Evolutionary conservation across 306 rosid species (phyloP).

Genomic region (Fragaria vesca): DNA sequence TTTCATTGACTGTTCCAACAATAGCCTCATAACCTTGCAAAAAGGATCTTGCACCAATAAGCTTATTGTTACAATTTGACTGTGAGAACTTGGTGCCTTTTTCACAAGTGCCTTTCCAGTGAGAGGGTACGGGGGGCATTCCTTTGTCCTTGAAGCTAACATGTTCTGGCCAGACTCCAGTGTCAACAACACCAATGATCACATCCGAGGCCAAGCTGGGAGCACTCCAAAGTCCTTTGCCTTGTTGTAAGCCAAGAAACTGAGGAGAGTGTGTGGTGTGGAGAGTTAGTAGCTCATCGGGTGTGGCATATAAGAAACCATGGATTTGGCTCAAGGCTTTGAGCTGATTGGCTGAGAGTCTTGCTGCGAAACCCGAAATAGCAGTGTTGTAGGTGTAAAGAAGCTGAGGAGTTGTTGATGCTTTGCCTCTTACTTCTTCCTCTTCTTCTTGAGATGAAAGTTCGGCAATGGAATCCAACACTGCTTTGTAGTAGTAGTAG

Average conservation of each 20-base stretch:
- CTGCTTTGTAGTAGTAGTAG: conserved; percentile 52
- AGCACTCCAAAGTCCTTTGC: conserved; percentile 54
- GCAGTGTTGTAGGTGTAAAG: conserved; percentile 55
- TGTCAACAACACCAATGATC: conserved; percentile 59
- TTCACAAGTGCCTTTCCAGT: conserved; percentile 69
- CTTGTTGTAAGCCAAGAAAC: conserved; percentile 54
- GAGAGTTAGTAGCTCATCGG: conserved; percentile 56
- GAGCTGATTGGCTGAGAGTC: conserved; percentile 46
- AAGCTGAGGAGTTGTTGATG: conserved; percentile 32
- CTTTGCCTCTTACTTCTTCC: conserved; percentile 23
- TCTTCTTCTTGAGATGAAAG: conserved; percentile 27
- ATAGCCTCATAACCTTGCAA: conserved; percentile 55
- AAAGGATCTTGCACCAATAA: conserved; percentile 63
- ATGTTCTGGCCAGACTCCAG: conserved; percentile 84
- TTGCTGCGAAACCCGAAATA: conserved; percentile 64
- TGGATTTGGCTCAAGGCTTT: conserved; percentile 36
- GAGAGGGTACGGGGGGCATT: conserved; percentile 43
- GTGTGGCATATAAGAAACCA: conserved; percentile 58
- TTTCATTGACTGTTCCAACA: conserved; percentile 46
- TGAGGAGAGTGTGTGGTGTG: conserved; percentile 59
- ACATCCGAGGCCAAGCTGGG: conserved; percentile 53
- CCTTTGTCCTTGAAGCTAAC: conserved; percentile 54
- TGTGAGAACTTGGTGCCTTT: conserved; percentile 54
- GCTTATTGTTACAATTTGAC: conserved; percentile 61
- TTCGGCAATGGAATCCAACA: conserved; percentile 45